phyloP scores from a whole-genome alignment of 2,329 filamentous ascomycete species.

The Fusarium chaquense region DNA sequence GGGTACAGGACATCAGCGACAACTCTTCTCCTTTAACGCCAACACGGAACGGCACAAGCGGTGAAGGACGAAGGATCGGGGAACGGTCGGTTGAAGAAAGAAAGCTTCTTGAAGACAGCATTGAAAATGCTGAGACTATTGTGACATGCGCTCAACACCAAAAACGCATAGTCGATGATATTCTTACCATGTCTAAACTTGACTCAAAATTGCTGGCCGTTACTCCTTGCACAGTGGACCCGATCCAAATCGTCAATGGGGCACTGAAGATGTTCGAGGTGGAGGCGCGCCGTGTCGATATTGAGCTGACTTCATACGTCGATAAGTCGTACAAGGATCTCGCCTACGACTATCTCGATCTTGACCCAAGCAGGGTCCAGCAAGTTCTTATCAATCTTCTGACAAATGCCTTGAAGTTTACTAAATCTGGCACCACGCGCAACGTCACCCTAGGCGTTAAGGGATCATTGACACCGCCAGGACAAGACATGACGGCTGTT shows the following conservation, averaged over 20 bases:
- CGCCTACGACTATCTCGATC: conserved; percentile 71
- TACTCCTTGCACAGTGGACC: conserved; percentile 76
- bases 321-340: conserved; percentile 71
- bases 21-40: conserved; percentile 44
- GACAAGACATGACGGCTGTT: conserved; percentile 60
- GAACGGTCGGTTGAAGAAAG: conserved; percentile 52
- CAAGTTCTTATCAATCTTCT: conserved; percentile 85
- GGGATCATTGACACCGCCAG: conserved; percentile 56
- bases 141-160: conserved; percentile 83
- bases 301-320: conserved; percentile 73
- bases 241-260: conserved; percentile 73
- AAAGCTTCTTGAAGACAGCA: conserved; percentile 67
- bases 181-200: conserved; percentile 79
- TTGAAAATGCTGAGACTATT: conserved; percentile 83
- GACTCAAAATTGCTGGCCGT: conserved; percentile 81
- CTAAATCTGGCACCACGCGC: conserved; percentile 70
- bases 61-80: conserved; percentile 3
- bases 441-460: conserved; percentile 65
- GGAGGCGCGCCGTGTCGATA: conserved; percentile 76
- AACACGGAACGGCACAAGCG: conserved; percentile 26
- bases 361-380: conserved; percentile 80
- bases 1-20: conserved; percentile 57
- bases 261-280: conserved; percentile 84
- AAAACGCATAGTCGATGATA: conserved; percentile 82
- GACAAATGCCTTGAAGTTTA: conserved; percentile 87